Evolutionary conservation across 306 rosid species (phyloP), one percentile per base, ranked within the genome.

Genomic region (Argentina anserina): DNA sequence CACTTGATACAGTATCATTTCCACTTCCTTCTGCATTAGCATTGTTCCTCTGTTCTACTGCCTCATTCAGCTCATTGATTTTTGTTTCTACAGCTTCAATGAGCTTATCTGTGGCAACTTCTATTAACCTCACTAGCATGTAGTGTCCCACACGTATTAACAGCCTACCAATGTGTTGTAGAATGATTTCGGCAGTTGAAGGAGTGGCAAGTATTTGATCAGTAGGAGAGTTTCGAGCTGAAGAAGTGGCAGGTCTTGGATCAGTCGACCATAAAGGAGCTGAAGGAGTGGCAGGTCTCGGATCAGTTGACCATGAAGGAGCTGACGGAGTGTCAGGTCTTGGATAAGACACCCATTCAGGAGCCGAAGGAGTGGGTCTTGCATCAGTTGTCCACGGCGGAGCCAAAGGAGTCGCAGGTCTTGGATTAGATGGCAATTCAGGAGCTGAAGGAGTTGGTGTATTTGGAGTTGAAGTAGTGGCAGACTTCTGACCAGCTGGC

Each of bases 21-120:
- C 41, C 65, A 31, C 65, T 60, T 60, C 65, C 39, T 60, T 60
- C 41, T 60, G 4, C 65, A 60, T 60, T 29, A 6, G 13, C 65
- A 29, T 7, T 7, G 40, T 60, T 20, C 40, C 65, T 31, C 65
- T 60, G 40, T 31, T 60, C 40, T 17, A 4, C 65, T 29, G 65
- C 65, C 65, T 59, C 65, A 2, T 14, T 59, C 65, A 17, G 31
- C 65, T 60, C 23, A 31, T 60, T 29, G 65, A 60, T 7, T 60
- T 60, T 60, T 2, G 12, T 15, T 31, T 60, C 65, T 7, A 60
- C 65, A 60, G 40, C 65, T 60, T 60, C 65, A 31, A 60, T 60
- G 11, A 60, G 65, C 65, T 60, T 60, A 60, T 60, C 65, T 31
- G 65, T 60, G 39, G 65, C 65, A 15, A 60, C 21, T 15, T 60